Evolutionary conservation across 1,139 yeast species (phyloP).

Genomic region (Protomyces arabidopsidicola): DNA sequence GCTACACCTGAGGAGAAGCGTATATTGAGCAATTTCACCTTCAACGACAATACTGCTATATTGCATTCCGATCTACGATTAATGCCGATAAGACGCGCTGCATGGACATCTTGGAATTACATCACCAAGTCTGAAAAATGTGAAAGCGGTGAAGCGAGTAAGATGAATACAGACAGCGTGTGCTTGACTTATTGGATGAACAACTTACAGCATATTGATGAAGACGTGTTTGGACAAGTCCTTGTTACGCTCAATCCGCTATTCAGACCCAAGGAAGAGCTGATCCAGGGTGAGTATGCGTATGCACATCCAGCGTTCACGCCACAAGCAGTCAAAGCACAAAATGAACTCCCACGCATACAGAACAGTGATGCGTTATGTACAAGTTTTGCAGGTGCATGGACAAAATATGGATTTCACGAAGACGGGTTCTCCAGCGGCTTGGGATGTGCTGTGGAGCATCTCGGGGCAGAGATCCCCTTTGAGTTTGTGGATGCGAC

Average conservation of each 20-base stretch:
- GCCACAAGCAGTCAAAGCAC: constrained; percentile 18
- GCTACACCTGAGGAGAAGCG: constrained; percentile 12
- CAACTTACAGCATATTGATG: constrained; percentile 15
- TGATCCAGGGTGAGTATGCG: constrained; percentile 14
- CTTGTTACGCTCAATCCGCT: constrained; percentile 22
- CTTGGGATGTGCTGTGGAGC: constrained; percentile 17
- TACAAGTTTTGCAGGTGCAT: constrained; percentile 24
- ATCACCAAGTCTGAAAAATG: constrained; percentile 10
- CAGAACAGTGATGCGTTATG: neutral
- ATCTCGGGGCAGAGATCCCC: constrained; percentile 16
- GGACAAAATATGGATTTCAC: constrained; percentile 27
- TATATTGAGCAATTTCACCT: constrained; percentile 4
- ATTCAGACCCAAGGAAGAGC: constrained; percentile 3
- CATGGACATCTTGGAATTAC: constrained; percentile 25
- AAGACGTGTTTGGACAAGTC: constrained; percentile 15
- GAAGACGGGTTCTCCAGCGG: constrained; percentile 27
- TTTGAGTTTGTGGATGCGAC: constrained; percentile 26
- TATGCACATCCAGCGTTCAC: constrained; percentile 23
- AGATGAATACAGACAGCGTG: constrained; percentile 12
- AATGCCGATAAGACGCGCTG: constrained; percentile 19
- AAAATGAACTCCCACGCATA: constrained; percentile 9
- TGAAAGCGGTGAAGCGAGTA: neutral
- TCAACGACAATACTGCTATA: constrained; percentile 19
- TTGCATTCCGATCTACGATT: constrained; percentile 19
- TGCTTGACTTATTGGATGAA: constrained; percentile 26